Base-by-base conservation (phyloP, 1,284 basidiomycete genomes). In the Ustilago loliicola region DNA sequence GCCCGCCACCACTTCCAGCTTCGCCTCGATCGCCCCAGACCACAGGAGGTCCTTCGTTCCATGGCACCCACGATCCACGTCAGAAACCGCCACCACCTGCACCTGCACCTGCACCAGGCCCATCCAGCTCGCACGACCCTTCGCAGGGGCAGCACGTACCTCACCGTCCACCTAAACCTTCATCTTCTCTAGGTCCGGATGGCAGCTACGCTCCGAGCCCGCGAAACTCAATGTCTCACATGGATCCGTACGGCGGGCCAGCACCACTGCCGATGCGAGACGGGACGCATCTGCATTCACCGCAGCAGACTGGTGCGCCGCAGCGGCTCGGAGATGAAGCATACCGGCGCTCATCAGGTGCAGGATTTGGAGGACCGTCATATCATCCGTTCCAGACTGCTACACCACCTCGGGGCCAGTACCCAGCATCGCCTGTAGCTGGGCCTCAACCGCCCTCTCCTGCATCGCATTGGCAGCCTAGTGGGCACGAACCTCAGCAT, bases 81-180 rank as follows among this genome's bases (percentile, higher is more conserved):
- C 72, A 75, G 21, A 60, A 65, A 38, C 77, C 75, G 21, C 64
- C 72, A 56, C 64, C 64, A 32, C 63, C 74, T 10, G 53, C 72
- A 15, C 66, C 72, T 40, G 64, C 61, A 7, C 60, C 61, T 7
- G 36, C 62, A 19, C 34, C 38, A 17, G 55, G 55, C 7, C 27
- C 63, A 8, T 64, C 69, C 5, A 25, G 27, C 51, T 62, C 40
- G 21, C 66, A 69, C 48, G 69, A 65, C 21, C 32, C 57, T 10
- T 21, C 29, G 13, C 61, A 62, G 40, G 36, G 36, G 19, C 63
- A 53, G 6, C 51, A 21, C 8, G 58, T 61, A 36, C 70, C 76
- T n/a, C 77, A 73, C 53, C 71, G 66, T 21, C 72, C 72, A 5
- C 72, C 72, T 0, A 78, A 77, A 27, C 74, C 69, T 1, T 64